A percentile compares a stretch with the other conserved stretches of the same genome.
Evolutionary conservation across 1,284 basidiomycete genomes (phyloP).

Genomic region (Blastosporella zonata): DNA sequence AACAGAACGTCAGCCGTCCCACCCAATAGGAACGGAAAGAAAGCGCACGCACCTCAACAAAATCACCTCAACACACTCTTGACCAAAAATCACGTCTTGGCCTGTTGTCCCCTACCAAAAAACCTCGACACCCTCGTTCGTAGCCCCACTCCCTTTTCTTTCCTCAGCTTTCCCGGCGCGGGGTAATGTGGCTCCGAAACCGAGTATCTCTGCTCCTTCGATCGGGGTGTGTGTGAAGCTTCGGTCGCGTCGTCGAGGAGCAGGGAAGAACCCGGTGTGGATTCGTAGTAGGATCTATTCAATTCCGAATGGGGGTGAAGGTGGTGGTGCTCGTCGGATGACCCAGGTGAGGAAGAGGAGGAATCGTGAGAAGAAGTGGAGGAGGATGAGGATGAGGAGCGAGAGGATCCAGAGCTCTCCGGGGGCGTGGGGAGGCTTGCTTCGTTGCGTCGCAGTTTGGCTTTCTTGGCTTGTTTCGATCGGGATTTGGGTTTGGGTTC

Average conservation of each 20-base stretch:
- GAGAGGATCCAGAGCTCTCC: conserved; percentile 2
- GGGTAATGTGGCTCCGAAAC: conserved; percentile 1
- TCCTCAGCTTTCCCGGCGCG: background rate
- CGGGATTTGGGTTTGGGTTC: background rate
- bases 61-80: too few species aligned
- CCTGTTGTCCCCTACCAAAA: background rate
- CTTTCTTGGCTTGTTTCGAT: background rate
- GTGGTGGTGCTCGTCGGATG: background rate
- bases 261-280: background rate
- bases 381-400: background rate
- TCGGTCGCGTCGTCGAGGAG: background rate
- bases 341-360: background rate
- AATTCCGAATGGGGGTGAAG: too few species aligned
- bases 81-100: too few species aligned
- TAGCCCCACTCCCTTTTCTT: background rate
- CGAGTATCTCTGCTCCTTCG: background rate
- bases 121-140: conserved; percentile 5
- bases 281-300: too few species aligned
- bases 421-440: conserved; percentile 21
- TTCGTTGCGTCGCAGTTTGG: conserved; percentile 3
- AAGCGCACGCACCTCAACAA: too few species aligned
- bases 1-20: too few species aligned
- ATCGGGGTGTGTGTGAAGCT: background rate
- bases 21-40: too few species aligned
- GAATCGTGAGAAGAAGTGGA: background rate